phyloP scores from a whole-genome alignment of 176 grass and related monocot genomes.

The Zea mays region DNA sequence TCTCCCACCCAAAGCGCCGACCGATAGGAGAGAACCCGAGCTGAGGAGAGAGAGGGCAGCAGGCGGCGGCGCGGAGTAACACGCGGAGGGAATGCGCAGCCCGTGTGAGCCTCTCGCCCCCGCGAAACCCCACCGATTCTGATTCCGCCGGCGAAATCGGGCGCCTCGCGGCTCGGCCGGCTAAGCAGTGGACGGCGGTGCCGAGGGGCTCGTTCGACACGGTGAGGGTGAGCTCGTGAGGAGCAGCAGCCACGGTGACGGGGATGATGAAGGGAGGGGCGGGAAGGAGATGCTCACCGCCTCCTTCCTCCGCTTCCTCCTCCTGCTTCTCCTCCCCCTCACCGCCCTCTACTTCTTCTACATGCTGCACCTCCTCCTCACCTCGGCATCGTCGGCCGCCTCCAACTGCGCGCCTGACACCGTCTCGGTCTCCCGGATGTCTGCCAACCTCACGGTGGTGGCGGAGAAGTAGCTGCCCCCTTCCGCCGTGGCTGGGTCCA shows the following conservation, averaged over 20 bases:
- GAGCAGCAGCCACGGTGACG: slow-evolving; percentile 33
- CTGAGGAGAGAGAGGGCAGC: not conserved
- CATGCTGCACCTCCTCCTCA: no score
- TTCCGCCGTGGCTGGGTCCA: not conserved
- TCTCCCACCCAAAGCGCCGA: slow-evolving; percentile 15
- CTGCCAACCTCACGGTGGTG: slow-evolving; percentile 39
- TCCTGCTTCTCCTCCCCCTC: slow-evolving; percentile 64
- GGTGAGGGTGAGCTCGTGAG: not conserved
- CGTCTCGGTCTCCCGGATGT: slow-evolving; percentile 1
- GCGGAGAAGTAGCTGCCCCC: not conserved
- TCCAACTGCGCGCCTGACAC: slow-evolving; percentile 44
- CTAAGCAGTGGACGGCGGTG: no score
- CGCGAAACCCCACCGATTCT: no score
- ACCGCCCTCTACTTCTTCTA: slow-evolving; percentile 75
- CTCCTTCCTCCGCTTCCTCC: slow-evolving; percentile 57
- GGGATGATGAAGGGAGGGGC: slow-evolving; percentile 56
- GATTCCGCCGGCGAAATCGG: no score
- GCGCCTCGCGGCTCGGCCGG: no score
- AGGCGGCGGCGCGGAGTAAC: slow-evolving; percentile 14
- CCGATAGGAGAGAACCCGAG: slow-evolving; percentile 7
- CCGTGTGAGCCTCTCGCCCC: slow-evolving; percentile 36
- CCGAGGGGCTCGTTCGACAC: not conserved
- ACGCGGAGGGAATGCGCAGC: slow-evolving; percentile 40
- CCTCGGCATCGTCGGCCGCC: slow-evolving; percentile 36
- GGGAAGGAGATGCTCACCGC: slow-evolving; percentile 51